A percentile compares a stretch with the other conserved stretches of the same genome.
phyloP scores from a whole-genome alignment of 208 protist genomes.

The Naegleria gruberi region DNA sequence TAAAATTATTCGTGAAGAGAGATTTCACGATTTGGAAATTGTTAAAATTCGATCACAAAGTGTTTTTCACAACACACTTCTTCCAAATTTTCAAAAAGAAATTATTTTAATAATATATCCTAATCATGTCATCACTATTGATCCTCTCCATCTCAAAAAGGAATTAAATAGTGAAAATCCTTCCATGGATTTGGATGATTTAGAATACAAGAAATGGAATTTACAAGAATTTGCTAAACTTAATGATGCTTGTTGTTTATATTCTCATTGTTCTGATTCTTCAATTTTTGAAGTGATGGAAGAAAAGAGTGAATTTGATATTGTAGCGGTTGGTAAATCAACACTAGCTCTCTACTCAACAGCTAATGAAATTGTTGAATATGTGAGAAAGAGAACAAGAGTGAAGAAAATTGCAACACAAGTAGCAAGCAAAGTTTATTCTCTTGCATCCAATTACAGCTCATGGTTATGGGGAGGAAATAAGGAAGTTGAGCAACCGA shows the following conservation, averaged over 20 bases:
- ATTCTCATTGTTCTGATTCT: not conserved
- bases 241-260: not conserved
- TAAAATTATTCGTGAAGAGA: not conserved
- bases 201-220: not conserved
- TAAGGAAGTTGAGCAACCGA: not conserved
- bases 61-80: not conserved
- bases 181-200: not conserved
- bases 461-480: not conserved
- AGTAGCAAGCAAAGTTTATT: not conserved
- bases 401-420: not conserved
- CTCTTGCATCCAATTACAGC: not conserved
- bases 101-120: constrained; percentile 4
- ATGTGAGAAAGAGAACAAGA: not conserved
- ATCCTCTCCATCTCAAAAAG: not conserved
- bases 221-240: not conserved
- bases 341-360: not conserved
- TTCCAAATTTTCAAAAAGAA: not conserved
- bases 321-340: not conserved
- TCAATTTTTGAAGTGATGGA: not conserved
- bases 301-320: not conserved
- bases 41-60: not conserved
- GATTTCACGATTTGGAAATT: not conserved
- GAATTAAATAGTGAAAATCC: not conserved
- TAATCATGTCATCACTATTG: not conserved
- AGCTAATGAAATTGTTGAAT: not conserved